A percentile compares a stretch with the other conserved stretches of the same genome.
Conservation (phyloP, 805 yeast species). For the Naumovozyma castellii region DNA sequence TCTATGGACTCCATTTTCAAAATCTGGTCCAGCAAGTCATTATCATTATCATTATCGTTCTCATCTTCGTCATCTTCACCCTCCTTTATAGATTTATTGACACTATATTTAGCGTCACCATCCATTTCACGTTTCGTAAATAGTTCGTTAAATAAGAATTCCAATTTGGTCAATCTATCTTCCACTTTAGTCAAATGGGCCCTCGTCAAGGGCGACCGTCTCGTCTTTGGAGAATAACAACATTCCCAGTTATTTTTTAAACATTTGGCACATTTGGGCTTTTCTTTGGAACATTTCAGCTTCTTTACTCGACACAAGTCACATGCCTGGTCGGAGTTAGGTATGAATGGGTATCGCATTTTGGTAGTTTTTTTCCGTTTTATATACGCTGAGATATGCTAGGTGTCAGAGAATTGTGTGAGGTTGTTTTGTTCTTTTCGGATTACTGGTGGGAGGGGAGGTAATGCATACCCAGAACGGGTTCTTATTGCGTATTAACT, state of each 20-base stretch:
- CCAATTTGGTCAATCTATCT: slow-evolving; percentile 40
- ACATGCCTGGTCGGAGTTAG: slow-evolving; percentile 35
- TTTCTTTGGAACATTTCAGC: slow-evolving; percentile 69
- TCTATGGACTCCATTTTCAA: slow-evolving; percentile 9
- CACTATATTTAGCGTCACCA: not conserved
- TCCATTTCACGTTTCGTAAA: slow-evolving; percentile 26
- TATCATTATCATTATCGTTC: slow-evolving; percentile 2
- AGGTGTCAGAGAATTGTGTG: not conserved
- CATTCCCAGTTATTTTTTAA: slow-evolving; percentile 64
- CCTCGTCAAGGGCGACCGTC: slow-evolving; percentile 73
- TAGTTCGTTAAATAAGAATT: slow-evolving; percentile 34
- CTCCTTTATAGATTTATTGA: not conserved
- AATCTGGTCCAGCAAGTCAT: slow-evolving; percentile 3
- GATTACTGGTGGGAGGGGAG: no score
- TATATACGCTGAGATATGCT: not conserved
- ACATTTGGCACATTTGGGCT: slow-evolving; percentile 71
- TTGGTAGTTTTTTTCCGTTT: no score
- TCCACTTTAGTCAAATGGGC: slow-evolving; percentile 74
- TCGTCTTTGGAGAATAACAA: slow-evolving; percentile 65
- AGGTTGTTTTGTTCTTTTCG: no score
- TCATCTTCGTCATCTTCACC: not conserved
- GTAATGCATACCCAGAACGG: no score
- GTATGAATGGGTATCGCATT: not conserved
- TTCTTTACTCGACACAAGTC: slow-evolving; percentile 78
- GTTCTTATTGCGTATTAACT: no score